phyloP scores from a whole-genome alignment of 148 eudicot species.

The Dianthus caryophyllus region DNA sequence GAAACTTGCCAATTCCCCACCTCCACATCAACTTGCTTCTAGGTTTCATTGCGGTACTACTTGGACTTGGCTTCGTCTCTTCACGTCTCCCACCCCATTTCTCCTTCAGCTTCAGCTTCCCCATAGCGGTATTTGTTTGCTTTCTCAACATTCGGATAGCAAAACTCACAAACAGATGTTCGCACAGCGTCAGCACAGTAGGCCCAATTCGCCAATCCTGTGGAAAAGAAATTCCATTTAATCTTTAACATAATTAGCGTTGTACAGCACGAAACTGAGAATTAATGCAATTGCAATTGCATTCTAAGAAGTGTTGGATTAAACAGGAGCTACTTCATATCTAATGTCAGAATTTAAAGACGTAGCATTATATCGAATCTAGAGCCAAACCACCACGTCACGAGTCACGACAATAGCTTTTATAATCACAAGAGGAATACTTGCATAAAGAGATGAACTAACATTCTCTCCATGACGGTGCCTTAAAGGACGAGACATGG shows the following conservation, averaged over 20 bases:
- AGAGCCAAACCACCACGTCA: too few relatives aligned
- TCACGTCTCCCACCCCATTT: constrained; percentile 26
- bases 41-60: constrained; percentile 22
- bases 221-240: neutral
- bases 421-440: neutral
- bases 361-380: neutral
- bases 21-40: constrained; percentile 48
- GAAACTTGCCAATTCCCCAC: constrained; percentile 81
- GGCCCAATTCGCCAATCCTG: constrained; percentile 96
- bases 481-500: constrained; percentile 55
- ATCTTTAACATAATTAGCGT: neutral
- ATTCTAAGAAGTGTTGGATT: neutral
- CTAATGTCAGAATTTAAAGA: neutral
- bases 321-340: neutral
- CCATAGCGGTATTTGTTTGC: constrained; percentile 46
- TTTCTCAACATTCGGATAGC: constrained; percentile 72
- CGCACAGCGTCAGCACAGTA: constrained; percentile 73
- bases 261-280: neutral
- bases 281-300: neutral
- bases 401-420: neutral
- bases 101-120: constrained; percentile 35
- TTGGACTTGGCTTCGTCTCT: constrained; percentile 26
- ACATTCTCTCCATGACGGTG: constrained; percentile 77
- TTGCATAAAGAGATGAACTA: constrained; percentile 29
- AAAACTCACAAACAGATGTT: constrained; percentile 95